Base-by-base conservation (phyloP, 768 basidiomycete genomes). In the Termitomyces sp. region DNA sequence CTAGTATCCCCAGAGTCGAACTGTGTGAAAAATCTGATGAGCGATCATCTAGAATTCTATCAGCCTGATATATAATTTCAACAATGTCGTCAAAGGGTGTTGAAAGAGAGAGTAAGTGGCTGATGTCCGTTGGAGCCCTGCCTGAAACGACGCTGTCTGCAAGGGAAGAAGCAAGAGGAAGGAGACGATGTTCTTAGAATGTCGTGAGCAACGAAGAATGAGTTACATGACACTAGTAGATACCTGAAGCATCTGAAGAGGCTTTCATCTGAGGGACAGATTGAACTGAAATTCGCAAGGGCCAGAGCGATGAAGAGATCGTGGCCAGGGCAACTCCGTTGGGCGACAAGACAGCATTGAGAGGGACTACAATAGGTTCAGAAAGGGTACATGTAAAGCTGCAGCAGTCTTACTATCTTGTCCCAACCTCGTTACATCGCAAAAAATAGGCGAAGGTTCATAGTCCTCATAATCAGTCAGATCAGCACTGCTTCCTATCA, bases 241-340 rank as follows among this genome's bases (percentile, higher is more conserved):
- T 51, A 68, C 65, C 63, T 50, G 63, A 53, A 28, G 49, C n/a
- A 42, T 64, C 58, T 22, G 18, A 47, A 5, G 28, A 44, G 46
- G 28, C 33, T 44, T 61, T 68, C 42, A 63, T 67, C 58, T 67
- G 72, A 10, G 85, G 85, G 28, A 83, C 67, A 42, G 67, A 46
- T 57, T 84, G 76, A 3, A 84, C 68, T 24, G 76, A 67, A 24
- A 72, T 75, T 61, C 73, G 74, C 13, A 70, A 59, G 13, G 73
- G 64, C 61, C 71, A 74, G 30, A 73, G 61, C 36, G 80, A 74
- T 1, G 79, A 76, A 6, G 86, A 78, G 4, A 80, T 61, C 8
- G 80, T 77, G 63, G 82, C 86, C 9, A 89, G 59, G 42, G 89
- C 72, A 12, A 73, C 69, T 51, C 76, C 71, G 63, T 87, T 90